These are phyloP conservation scores for Cucurbita ficifolia DNA, from an alignment of 306 rosid genomes.

Conservation along the genomic window DNA sequence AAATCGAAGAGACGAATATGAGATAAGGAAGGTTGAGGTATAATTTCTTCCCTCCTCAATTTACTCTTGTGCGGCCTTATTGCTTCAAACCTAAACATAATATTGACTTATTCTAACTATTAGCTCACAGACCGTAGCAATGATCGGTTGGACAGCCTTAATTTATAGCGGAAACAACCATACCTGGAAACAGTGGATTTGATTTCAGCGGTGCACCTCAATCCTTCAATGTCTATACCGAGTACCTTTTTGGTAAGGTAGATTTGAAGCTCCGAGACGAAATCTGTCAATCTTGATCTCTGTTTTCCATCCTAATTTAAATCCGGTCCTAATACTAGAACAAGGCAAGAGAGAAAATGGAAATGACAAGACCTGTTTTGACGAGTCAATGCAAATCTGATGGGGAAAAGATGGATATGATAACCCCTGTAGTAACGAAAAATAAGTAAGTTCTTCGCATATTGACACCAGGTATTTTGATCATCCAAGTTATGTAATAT, in stretches of 20 bases:
- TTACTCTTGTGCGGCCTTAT: neutral
- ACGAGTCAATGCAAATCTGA: conserved; percentile 48
- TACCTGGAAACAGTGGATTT: conserved; percentile 83
- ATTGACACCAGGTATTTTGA: conserved; percentile 28
- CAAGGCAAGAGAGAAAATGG: conserved; percentile 62
- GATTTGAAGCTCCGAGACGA: conserved; percentile 8
- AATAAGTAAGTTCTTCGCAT: conserved; percentile 31
- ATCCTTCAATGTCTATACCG: conserved; percentile 82
- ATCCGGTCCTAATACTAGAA: conserved; percentile 36
- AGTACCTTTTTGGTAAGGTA: conserved; percentile 95
- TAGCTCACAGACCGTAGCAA: neutral
- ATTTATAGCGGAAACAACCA: conserved; percentile 72
- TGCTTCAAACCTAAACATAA: neutral
- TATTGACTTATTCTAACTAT: neutral
- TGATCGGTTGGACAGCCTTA: conserved; percentile 50
- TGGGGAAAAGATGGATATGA: conserved; percentile 88
- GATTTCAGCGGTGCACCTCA: conserved; percentile 62
- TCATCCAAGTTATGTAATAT: neutral
- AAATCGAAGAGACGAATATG: conserved; percentile 43
- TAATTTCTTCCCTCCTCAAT: neutral
- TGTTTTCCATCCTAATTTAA: neutral
- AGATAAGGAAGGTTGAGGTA: conserved; percentile 85
- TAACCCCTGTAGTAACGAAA: conserved; percentile 73
- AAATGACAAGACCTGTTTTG: conserved; percentile 87
- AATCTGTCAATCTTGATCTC: neutral